These are phyloP conservation scores for Porcisia hertigi DNA, from an alignment of 208 protist species.

Conservation along the genomic window DNA sequence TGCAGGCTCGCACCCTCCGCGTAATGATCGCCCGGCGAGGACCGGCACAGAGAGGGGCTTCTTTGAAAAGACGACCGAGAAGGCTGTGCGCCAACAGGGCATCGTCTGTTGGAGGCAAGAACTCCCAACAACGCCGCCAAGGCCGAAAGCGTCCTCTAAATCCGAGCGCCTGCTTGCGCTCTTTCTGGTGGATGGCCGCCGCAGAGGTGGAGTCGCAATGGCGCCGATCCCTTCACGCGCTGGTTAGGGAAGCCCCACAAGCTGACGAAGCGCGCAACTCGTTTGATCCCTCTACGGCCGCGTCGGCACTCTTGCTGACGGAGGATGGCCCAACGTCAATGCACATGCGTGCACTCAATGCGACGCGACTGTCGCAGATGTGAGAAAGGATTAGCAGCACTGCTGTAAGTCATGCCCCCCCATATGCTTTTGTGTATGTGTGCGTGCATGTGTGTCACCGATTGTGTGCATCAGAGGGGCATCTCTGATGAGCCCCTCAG, in stretches of 20 bases:
- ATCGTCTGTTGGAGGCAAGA: not conserved
- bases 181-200: slow-evolving; percentile 31
- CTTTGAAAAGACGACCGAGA: not conserved
- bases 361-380: slow-evolving; percentile 5
- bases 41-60: not conserved
- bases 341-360: slow-evolving; percentile 12
- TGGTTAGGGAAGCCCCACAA: not conserved
- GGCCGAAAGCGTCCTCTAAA: not conserved
- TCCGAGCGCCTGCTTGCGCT: slow-evolving; percentile 8
- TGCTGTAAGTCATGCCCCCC: not conserved
- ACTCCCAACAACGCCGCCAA: not conserved
- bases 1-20: slow-evolving; percentile 5
- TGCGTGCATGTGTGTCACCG: no score
- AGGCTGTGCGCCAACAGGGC: not conserved
- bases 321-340: slow-evolving; percentile 14
- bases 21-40: not conserved
- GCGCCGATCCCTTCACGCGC: slow-evolving; percentile 11
- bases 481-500: no score
- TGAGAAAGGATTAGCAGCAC: not conserved
- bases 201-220: slow-evolving; percentile 23
- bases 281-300: not conserved
- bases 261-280: not conserved
- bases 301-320: slow-evolving; percentile 5
- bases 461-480: no score
- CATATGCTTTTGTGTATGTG: not conserved